Evolutionary conservation across 2,329 filamentous ascomycete genomes (phyloP), one percentile per base, ranked within the genome.

Genomic region (Fusarium hostae): DNA sequence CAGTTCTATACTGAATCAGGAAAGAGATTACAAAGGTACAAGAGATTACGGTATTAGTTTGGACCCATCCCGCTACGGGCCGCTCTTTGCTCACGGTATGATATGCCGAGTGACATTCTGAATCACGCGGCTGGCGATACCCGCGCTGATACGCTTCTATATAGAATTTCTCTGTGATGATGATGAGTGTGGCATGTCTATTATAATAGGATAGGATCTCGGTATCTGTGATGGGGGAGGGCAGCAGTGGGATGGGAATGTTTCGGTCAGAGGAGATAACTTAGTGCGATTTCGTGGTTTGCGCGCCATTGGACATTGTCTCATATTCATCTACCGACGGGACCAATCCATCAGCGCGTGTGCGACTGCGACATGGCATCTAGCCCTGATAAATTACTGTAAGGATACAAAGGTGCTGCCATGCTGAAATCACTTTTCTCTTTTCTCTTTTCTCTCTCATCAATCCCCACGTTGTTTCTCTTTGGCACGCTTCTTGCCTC

Each of bases 11-110:
- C 28, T 55, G 45, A 26, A 59, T 32, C 47, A 28, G 35, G 45
- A n/a, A 18, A 55, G 20, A 20, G 5, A 26, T 28, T 20, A 55
- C 51, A 30, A 24, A 55, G 50, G 43, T 15, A 34, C 34, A 22
- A 59, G 47, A 59, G 35, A 59, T 55, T 59, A 40, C 30, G 32
- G 22, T 35, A 35, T 57, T 57, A 57, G 54, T 57, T 48, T 22
- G 22, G 30, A 51, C 48, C 52, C 51, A 37, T 40, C 55, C 56
- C 61, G 61, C 61, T 39, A 59, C 61, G 61, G 61, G 56, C 56
- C 61, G 61, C 43, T 40, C 35, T 43, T 9, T 48, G 22, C 34
- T 26, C 15, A n/a, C 12, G 50, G 47, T 58, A 39, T 41, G 59
- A 24, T 34, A 20, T 50, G 30, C n/a, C 47, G 47, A 24, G 28